Evolutionary conservation across 495 filamentous ascomycete species (phyloP).

Genomic region (Endocarpon pusillum): DNA sequence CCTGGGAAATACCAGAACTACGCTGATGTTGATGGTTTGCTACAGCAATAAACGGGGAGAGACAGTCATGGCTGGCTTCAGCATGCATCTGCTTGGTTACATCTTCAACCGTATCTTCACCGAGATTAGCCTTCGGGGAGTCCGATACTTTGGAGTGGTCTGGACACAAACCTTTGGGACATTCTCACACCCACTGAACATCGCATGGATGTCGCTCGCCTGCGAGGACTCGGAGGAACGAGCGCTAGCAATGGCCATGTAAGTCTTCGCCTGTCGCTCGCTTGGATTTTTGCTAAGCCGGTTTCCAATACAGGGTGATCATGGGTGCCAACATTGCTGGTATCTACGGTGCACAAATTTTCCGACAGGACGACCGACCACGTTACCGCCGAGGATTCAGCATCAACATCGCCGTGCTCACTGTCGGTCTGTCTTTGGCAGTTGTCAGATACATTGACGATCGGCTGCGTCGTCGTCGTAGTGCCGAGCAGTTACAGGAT

Average conservation of each 20-base stretch:
- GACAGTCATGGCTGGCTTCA: slow-evolving; percentile 10
- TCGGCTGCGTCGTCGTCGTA: no score
- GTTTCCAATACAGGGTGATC: no score
- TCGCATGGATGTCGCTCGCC: slow-evolving; percentile 23
- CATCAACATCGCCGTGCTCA: neutral
- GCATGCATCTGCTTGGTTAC: slow-evolving; percentile 14
- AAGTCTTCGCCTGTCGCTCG: no score
- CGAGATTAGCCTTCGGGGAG: neutral
- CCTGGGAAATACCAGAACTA: neutral
- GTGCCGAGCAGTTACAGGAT: no score
- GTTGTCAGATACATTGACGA: no score
- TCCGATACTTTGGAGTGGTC: neutral
- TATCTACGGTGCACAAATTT: slow-evolving; percentile 36
- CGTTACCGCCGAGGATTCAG: slow-evolving; percentile 19
- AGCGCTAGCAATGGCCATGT: slow-evolving; percentile 20
- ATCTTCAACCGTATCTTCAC: neutral
- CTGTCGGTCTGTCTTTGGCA: neutral
- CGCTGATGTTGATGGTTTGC: neutral
- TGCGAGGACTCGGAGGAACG: slow-evolving; percentile 16
- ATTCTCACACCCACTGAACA: slow-evolving; percentile 17
- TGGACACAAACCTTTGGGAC: neutral
- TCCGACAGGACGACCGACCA: slow-evolving; percentile 32
- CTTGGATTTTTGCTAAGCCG: no score
- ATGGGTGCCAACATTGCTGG: slow-evolving; percentile 37
- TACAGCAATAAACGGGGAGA: slow-evolving; percentile 9